Base-by-base conservation (phyloP, 1,284 basidiomycete species). In the Ceratobasidium sp. region DNA sequence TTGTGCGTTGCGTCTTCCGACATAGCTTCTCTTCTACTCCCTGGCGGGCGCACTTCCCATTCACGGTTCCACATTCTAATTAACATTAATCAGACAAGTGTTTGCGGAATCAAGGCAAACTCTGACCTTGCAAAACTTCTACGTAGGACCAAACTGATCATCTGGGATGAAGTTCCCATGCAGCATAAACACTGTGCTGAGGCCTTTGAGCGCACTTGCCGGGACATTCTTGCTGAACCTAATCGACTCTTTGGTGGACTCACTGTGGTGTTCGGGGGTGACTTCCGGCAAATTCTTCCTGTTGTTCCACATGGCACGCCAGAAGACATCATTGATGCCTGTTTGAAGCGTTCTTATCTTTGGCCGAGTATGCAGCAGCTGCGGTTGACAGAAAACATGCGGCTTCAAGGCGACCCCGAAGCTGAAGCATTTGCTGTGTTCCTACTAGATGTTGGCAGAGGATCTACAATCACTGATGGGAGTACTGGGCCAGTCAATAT, bases 1-100 rank as follows among this genome's bases (percentile, higher is more conserved):
- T 81, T 89, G 0, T 87, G 85, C 83, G 86, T 86, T 6, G 85
- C 87, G 10, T 88, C 87, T 2, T 87, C 86, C 9, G 87, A 87
- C 0, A 86, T 89, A 33, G 33, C 33, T 33, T 33, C 33, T 33
- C 33, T 33, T 33, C 33, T 33, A 33, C 33, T 33, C 33, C 33
- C 33, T 4, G 4, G 33, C 33, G 4, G 33, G 33, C 33, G 33
- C 33, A 33, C 33, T 33, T 33, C 86, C 2, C 85, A 88, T 80
- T 88, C 86, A 0, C 79, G 78, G 1, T 88, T 87, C 82, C 85
- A 86, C 62, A 87, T 89, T 44, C 87, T 88, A 0, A 82, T 87
- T 46, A 82, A 85, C 1, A 78, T 85, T 6, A 77, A 80, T 79
- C 82, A 83, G 13, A 62, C 81, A 4, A 73, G 79, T 33, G 44